Evolutionary conservation across 805 yeast genomes (phyloP).

Genomic region (Metschnikowia reukaufii): DNA sequence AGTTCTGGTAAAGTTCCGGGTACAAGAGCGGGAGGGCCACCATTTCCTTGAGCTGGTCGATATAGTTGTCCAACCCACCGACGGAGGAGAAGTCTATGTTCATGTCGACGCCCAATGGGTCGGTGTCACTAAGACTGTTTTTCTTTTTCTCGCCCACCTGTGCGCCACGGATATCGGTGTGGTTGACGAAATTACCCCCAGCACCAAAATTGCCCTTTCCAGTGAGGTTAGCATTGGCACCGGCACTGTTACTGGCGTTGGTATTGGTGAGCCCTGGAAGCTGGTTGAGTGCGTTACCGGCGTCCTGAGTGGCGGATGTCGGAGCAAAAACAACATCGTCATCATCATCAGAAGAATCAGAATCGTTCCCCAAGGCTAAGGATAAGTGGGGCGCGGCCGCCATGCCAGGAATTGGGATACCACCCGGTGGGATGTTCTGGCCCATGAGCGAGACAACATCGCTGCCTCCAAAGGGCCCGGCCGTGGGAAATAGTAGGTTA

Average conservation of each 20-base stretch:
- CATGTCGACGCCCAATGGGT: constrained; percentile 89
- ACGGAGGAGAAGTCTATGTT: constrained; percentile 79
- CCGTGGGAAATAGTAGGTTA: constrained; percentile 83
- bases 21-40: constrained; percentile 88
- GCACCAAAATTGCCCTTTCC: constrained; percentile 5
- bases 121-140: constrained; percentile 77
- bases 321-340: constrained; percentile 56
- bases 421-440: constrained; percentile 55
- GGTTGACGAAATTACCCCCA: constrained; percentile 18
- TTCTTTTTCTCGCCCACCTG: constrained; percentile 42
- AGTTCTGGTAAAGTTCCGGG: constrained; percentile 89
- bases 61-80: constrained; percentile 90
- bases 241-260: constrained; percentile 1
- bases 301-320: neutral
- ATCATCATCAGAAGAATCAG: constrained; percentile 66
- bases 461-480: constrained; percentile 97
- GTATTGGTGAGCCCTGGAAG: constrained; percentile 11
- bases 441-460: constrained; percentile 87
- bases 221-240: constrained; percentile 12
- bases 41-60: constrained; percentile 94
- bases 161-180: constrained; percentile 35
- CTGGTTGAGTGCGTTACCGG: constrained; percentile 1
- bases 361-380: constrained; percentile 45
- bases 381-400: constrained; percentile 21
- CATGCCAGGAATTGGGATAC: constrained; percentile 39